Conservation (phyloP, 2,329 filamentous ascomycete species). For the Penicillium sp. region DNA sequence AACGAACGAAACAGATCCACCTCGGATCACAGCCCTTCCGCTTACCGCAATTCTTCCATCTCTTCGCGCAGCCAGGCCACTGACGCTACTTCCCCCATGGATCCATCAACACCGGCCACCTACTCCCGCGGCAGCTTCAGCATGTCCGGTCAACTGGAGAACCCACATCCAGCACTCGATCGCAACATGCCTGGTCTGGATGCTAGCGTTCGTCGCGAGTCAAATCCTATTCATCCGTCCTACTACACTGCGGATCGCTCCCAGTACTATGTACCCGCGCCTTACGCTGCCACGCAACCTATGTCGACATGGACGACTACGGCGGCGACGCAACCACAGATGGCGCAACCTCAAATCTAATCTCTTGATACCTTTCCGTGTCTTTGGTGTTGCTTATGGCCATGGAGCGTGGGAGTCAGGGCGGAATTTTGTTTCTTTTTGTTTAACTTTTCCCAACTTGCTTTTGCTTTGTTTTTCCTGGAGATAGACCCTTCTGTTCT, state of each 20-base stretch:
- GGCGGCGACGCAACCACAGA: conserved; percentile 31
- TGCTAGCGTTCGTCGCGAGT: conserved; percentile 30
- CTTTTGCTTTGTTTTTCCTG: conserved; percentile 5
- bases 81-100: conserved; percentile 34
- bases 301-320: conserved; percentile 34
- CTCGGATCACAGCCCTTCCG: conserved; percentile 29
- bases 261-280: conserved; percentile 29
- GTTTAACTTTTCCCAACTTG: background rate
- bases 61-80: conserved; percentile 33
- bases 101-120: conserved; percentile 29
- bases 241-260: conserved; percentile 31
- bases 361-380: conserved; percentile 3
- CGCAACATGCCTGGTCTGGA: conserved; percentile 29
- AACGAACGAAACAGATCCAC: conserved; percentile 32
- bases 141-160: conserved; percentile 28
- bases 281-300: conserved; percentile 27
- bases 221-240: conserved; percentile 26
- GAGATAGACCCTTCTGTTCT: conserved; percentile 12
- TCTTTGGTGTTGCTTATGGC: conserved; percentile 2
- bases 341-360: conserved; percentile 35
- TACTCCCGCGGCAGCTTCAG: conserved; percentile 35
- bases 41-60: conserved; percentile 36
- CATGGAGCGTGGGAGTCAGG: conserved; percentile 5
- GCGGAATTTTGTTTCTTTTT: background rate
- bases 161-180: conserved; percentile 25